phyloP scores from a whole-genome alignment of 164 flowering plant genomes.

The Nymphaea thermarum region DNA sequence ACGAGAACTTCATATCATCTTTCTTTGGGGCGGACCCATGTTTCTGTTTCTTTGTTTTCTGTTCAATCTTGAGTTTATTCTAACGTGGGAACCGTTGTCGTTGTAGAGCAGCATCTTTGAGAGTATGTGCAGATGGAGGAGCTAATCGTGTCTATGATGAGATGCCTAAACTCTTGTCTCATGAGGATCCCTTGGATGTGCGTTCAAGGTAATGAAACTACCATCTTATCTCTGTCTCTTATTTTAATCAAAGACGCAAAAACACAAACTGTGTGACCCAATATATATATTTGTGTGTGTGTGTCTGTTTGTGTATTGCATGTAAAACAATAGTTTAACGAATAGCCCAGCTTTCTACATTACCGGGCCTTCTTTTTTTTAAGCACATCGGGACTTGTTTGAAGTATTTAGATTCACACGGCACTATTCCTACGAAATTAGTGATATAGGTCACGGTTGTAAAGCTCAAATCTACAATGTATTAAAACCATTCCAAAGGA shows the following conservation, averaged over 20 bases:
- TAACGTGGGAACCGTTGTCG: not conserved
- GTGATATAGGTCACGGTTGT: no score
- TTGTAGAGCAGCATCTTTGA: slow-evolving; percentile 70
- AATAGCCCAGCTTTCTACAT: no score
- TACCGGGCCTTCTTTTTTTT: no score
- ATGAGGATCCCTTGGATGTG: slow-evolving; percentile 42
- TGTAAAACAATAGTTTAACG: no score
- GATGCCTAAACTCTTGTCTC: slow-evolving; percentile 55
- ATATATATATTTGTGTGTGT: not conserved
- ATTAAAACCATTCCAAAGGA: no score
- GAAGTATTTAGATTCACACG: no score
- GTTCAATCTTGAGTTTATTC: not conserved
- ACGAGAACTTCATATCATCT: not conserved
- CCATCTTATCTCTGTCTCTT: not conserved
- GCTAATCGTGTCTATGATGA: slow-evolving; percentile 84
- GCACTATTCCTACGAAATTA: no score
- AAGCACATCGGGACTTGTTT: no score
- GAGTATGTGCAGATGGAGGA: slow-evolving; percentile 92
- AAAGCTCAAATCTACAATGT: no score
- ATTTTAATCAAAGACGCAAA: not conserved
- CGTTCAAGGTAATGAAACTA: slow-evolving; percentile 37
- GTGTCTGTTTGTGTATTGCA: no score
- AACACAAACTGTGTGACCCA: no score
- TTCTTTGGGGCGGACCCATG: not conserved
- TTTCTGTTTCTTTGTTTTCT: no score